Evolutionary conservation across 129 eudicot species (phyloP).

Genomic region (Helichrysum umbraculigerum): DNA sequence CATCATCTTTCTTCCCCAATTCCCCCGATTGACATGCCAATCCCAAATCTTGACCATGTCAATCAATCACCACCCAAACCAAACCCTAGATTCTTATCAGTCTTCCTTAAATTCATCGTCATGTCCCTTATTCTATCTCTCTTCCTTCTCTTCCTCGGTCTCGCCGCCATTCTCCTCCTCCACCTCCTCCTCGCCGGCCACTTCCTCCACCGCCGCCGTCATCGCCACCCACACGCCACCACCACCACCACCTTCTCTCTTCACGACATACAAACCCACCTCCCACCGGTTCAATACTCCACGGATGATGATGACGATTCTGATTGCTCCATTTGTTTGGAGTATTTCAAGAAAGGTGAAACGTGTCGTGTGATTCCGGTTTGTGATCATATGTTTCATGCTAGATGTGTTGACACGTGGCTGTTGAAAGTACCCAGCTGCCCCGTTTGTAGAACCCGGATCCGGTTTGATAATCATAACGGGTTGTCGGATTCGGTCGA

Average conservation of each 20-base stretch:
- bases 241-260: conserved; percentile 13
- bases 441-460: conserved; percentile 73
- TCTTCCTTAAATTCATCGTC: conserved; percentile 60
- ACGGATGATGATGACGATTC: conserved; percentile 35
- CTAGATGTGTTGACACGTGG: conserved; percentile 67
- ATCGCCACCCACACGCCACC: conserved; percentile 23
- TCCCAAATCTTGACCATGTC: conserved; percentile 34
- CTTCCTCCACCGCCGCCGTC: conserved; percentile 58
- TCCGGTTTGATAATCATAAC: conserved; percentile 27
- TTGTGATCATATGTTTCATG: conserved; percentile 67
- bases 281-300: conserved; percentile 39
- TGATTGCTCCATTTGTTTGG: conserved; percentile 74
- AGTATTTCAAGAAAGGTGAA: conserved; percentile 49
- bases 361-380: conserved; percentile 47
- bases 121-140: conserved; percentile 57
- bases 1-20: conserved; percentile 2
- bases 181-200: conserved; percentile 70
- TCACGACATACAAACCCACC: conserved; percentile 25
- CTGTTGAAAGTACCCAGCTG: conserved; percentile 53
- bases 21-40: conserved; percentile 22
- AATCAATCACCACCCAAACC: conserved; percentile 40
- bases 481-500: conserved; percentile 19
- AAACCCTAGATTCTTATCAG: conserved; percentile 48
- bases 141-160: conserved; percentile 81
- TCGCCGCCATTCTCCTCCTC: conserved; percentile 71